phyloP scores from a whole-genome alignment of 1,139 yeast species.

The Hyphopichia khmerensis region DNA sequence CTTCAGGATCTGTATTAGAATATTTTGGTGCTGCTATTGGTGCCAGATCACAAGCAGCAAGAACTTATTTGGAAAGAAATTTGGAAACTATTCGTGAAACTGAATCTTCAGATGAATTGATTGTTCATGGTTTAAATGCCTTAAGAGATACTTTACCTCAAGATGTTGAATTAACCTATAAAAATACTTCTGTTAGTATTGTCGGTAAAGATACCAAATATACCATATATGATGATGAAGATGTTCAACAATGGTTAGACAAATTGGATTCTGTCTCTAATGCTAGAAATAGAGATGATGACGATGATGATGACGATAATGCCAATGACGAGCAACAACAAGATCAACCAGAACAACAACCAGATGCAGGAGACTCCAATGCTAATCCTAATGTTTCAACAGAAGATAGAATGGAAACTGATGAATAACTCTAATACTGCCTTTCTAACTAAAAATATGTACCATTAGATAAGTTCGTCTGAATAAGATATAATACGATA shows the following conservation, averaged over 20 bases:
- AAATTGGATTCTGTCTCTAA: constrained; percentile 61
- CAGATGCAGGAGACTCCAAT: constrained; percentile 13
- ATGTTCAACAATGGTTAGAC: constrained; percentile 77
- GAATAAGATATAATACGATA: background rate
- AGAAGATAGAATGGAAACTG: constrained; percentile 58
- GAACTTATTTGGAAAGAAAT: constrained; percentile 90
- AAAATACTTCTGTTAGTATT: constrained; percentile 86
- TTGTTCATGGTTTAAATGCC: constrained; percentile 86
- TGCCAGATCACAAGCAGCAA: constrained; percentile 97
- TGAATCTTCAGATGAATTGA: constrained; percentile 67
- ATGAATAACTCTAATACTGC: constrained; percentile 23
- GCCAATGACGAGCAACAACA: constrained; percentile 13
- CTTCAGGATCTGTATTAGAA: constrained; percentile 91
- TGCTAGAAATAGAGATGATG: constrained; percentile 45
- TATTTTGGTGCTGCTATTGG: constrained; percentile 95
- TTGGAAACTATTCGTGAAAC: constrained; percentile 62
- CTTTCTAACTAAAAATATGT: background rate
- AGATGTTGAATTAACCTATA: constrained; percentile 82
- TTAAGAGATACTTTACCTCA: constrained; percentile 91
- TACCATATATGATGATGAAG: constrained; percentile 81
- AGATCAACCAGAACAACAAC: constrained; percentile 11
- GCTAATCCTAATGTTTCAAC: constrained; percentile 13
- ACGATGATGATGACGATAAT: constrained; percentile 29
- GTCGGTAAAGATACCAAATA: constrained; percentile 81
- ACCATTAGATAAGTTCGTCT: background rate